Base-by-base conservation (phyloP, 2,329 filamentous ascomycete genomes). In the Lasiodiplodia sp. region DNA sequence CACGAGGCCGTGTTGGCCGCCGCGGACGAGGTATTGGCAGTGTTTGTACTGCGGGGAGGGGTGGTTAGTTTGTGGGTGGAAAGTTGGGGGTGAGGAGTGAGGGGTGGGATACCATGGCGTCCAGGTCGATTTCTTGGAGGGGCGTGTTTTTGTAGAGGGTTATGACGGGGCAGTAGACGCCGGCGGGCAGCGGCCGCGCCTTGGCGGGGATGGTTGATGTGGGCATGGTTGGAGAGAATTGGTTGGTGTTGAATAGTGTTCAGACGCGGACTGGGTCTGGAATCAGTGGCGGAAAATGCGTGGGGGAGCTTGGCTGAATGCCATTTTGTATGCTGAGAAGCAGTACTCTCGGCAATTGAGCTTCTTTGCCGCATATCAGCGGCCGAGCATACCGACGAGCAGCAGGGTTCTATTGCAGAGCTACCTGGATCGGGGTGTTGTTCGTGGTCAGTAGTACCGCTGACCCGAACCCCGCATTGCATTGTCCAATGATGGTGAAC, bases 131-230 rank as follows among this genome's bases (percentile, higher is more conserved):
- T 37, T 80, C 75, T 69, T 85, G 83, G 3, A 74, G 67, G 0
- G 78, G 70, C 11, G 78, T 79, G 57, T 79, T 72, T 66, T 83
- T 80, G 75, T 84, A 85, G 2, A 85, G 72, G 0, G 83, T 84
- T 31, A 85, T 76, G 2, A 85, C 82, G 0, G 84, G 83, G 37
- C 81, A 83, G 72, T 83, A 85, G 25, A 85, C 80, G 16, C 83
- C 83, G 0, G 74, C 73, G 0, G 83, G 83, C 2, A 85, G 49
- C 2, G 67, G 52, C 4, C 31, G 55, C 2, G 76, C 72, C 70
- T 83, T 84, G 12, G 74, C 34, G 14, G 78, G 72, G 37, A 80
- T 77, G 0, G 56, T 70, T 71, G 65, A 67, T 1, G 65, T 11
- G 8, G 65, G 38, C 40, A 51, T 57, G 21, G 14, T 8, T 38